Percentiles rank a stretch among this genome's conserved stretches.
Evolutionary conservation across 1,139 yeast genomes (phyloP).

Genomic region (Sugiyamaella neomexicana): DNA sequence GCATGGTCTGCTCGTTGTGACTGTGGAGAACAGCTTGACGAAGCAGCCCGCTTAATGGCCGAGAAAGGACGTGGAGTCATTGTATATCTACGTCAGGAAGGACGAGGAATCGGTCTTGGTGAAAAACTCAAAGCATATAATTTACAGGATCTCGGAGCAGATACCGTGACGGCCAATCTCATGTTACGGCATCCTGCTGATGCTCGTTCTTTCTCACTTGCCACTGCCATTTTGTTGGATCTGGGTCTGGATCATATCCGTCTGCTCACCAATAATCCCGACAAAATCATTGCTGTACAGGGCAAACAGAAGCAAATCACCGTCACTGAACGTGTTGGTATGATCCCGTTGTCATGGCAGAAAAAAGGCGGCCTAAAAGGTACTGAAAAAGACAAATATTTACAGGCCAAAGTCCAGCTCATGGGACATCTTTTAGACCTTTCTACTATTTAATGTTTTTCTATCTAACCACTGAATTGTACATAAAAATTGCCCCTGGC

Average conservation of each 20-base stretch:
- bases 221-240: conserved; percentile 88
- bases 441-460: conserved; percentile 2
- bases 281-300: conserved; percentile 91
- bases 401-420: conserved; percentile 89
- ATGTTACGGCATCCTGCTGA: conserved; percentile 95
- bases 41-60: conserved; percentile 94
- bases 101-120: conserved; percentile 96
- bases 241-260: conserved; percentile 72
- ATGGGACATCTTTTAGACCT: conserved; percentile 82
- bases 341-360: conserved; percentile 95
- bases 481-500: too few species aligned
- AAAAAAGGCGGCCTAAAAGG: conserved; percentile 70
- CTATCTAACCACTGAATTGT: neutral
- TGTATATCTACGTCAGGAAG: conserved; percentile 95
- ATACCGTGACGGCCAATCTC: conserved; percentile 94
- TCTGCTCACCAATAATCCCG: conserved; percentile 91
- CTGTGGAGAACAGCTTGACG: conserved; percentile 98
- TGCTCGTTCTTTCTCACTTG: conserved; percentile 86
- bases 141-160: conserved; percentile 96
- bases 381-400: conserved; percentile 85
- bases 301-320: conserved; percentile 69
- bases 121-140: conserved; percentile 97
- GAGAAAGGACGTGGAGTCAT: conserved; percentile 86
- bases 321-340: conserved; percentile 86
- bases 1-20: conserved; percentile 99